Base-by-base conservation (phyloP, 108 stramenopile species). In the Aurantiochytrium sp. region DNA sequence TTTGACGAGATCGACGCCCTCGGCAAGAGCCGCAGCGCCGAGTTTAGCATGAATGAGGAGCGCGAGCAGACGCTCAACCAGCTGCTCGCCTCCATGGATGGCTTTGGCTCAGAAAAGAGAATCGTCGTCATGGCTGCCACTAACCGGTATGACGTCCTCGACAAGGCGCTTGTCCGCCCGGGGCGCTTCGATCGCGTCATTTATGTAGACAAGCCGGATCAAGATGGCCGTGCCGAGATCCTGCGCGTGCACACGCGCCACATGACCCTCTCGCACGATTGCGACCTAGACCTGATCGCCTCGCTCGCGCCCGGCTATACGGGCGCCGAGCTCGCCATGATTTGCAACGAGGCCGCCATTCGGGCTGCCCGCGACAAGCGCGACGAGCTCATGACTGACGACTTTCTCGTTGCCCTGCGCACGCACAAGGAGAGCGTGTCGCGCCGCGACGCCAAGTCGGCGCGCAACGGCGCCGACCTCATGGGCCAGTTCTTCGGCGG, bases 1-100 rank as follows among this genome's bases (percentile, higher is more conserved):
- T 99, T 99, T 89, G 99, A 99, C 89, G 98, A 99, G 92, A 96
- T 99, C 95, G 99, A 99, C 91, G 98, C 98, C 52, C 98, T 99
- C 88, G 99, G 98, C 31, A 94, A 96, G 87, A 95, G 97, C n/a
- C 95, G 99, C 89, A 98, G 99, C 27, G 91, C 93, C 19, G 96
- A 96, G 68, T 97, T 97, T 37, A 92, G 73, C 73, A 81, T 99
- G 86, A 96, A 97, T 36, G 88, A 86, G 31, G 88, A 42, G 50
- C 45, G 54, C 55, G 99, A 99, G 90, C 96, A 97, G 89, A 98
- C 98, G 54, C 98, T 99, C 93, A 99, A 99, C 93, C 99, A 99
- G 92, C 98, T 99, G 86, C 93, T 99, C 21, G 96, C 97, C 39
- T 98, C 98, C 89, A 95, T 98, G 52, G 85, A 91, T 52, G 93